A percentile compares a stretch with the other conserved stretches of the same genome.
Evolutionary conservation across 1,284 basidiomycete species (phyloP).

Genomic region (Ceratobasidium sp.): DNA sequence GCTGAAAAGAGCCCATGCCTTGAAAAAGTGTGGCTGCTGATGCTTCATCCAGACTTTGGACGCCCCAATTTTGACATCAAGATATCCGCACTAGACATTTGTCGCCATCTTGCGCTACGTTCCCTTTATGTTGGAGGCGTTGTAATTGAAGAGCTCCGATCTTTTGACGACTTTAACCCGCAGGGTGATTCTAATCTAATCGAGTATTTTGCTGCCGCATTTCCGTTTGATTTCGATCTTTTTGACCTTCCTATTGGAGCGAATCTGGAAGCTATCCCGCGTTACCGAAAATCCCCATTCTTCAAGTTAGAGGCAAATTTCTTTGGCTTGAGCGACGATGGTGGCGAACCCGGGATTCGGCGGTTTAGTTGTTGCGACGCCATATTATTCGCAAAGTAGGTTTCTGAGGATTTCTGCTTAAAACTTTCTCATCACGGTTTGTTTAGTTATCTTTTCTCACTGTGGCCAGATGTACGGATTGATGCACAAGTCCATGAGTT

Average conservation of each 20-base stretch:
- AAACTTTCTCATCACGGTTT: background rate
- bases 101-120: no score
- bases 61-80: no score
- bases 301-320: background rate
- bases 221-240: background rate
- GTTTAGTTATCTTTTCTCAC: background rate
- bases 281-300: background rate
- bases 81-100: no score
- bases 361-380: background rate
- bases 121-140: no score
- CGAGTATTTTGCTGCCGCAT: background rate
- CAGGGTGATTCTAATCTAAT: no score
- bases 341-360: background rate
- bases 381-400: background rate
- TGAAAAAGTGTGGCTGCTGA: no score
- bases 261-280: background rate
- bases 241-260: background rate
- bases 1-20: background rate
- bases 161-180: no score
- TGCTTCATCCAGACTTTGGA: no score
- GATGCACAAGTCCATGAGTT: background rate
- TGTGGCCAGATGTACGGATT: background rate
- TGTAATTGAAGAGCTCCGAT: no score
- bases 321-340: background rate
- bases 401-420: no score